These are phyloP conservation scores for Hypoxylon rubiginosum DNA, from an alignment of 2,329 filamentous ascomycete species.

Conservation along the genomic window DNA sequence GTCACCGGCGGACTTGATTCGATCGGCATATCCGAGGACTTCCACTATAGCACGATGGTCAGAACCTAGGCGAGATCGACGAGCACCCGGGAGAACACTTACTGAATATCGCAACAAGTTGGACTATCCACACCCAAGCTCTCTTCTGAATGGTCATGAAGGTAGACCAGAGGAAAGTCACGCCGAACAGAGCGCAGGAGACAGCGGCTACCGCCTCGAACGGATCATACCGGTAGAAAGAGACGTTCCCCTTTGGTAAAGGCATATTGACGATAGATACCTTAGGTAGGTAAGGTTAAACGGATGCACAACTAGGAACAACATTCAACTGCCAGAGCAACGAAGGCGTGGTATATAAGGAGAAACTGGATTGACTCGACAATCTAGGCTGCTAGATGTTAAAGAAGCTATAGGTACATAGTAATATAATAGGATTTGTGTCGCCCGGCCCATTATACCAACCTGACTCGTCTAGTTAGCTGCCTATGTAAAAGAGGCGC, in stretches of 20 bases:
- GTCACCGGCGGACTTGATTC: slow-evolving; percentile 51
- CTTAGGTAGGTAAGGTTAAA: neutral
- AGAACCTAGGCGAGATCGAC: neutral
- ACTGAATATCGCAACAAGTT: slow-evolving; percentile 49
- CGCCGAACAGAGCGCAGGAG: slow-evolving; percentile 45
- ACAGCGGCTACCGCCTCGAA: slow-evolving; percentile 47
- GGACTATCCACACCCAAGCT: slow-evolving; percentile 51
- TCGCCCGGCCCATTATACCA: neutral
- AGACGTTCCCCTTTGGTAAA: slow-evolving; percentile 5
- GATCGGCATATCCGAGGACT: slow-evolving; percentile 53
- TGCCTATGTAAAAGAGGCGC: neutral
- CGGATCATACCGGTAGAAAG: slow-evolving; percentile 46
- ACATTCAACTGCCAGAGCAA: neutral
- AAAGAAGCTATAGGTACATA: neutral
- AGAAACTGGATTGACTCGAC: neutral
- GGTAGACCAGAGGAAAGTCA: slow-evolving; percentile 43
- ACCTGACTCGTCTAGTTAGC: neutral
- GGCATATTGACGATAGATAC: slow-evolving; percentile 22
- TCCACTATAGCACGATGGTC: slow-evolving; percentile 51
- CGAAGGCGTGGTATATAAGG: neutral
- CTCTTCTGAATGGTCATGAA: slow-evolving; percentile 47
- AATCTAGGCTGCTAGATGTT: neutral
- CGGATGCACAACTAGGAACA: neutral
- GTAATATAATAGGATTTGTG: neutral
- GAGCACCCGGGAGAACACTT: slow-evolving; percentile 10